Conservation (phyloP, 2,329 filamentous ascomycete species). For the Ceratocystis destructans region DNA sequence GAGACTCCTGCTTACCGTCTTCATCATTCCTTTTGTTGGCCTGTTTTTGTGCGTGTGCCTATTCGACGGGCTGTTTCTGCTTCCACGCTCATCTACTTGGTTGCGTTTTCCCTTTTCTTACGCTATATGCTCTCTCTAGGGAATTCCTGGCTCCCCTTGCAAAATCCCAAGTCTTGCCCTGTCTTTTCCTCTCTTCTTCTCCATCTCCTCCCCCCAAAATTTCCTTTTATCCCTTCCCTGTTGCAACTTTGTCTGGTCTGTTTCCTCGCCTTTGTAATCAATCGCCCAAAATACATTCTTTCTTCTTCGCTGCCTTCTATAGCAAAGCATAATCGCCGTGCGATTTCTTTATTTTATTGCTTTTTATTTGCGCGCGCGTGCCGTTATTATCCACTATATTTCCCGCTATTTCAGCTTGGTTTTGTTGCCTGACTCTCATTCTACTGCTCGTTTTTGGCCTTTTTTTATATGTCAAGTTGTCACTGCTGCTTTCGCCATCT, state of each 20-base stretch:
- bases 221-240: not conserved
- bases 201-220: not conserved
- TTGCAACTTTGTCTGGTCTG: not conserved
- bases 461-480: too few relatives aligned
- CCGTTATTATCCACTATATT: not conserved
- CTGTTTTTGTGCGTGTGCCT: not conserved
- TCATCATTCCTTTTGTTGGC: not conserved
- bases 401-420: not conserved
- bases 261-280: not conserved
- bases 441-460: not conserved
- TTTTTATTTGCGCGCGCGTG: not conserved
- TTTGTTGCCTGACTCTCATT: not conserved
- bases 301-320: not conserved
- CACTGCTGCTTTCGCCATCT: too few relatives aligned
- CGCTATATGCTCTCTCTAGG: too few relatives aligned
- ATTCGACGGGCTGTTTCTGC: not conserved
- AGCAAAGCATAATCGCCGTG: not conserved
- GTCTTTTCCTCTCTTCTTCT: not conserved
- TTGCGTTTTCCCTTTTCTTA: not conserved
- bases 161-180: not conserved
- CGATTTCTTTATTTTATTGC: not conserved
- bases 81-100: not conserved
- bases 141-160: too few relatives aligned
- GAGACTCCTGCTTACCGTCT: not conserved
- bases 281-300: not conserved